Conservation (phyloP, 768 basidiomycete genomes). For the Suillus hirtellus region DNA sequence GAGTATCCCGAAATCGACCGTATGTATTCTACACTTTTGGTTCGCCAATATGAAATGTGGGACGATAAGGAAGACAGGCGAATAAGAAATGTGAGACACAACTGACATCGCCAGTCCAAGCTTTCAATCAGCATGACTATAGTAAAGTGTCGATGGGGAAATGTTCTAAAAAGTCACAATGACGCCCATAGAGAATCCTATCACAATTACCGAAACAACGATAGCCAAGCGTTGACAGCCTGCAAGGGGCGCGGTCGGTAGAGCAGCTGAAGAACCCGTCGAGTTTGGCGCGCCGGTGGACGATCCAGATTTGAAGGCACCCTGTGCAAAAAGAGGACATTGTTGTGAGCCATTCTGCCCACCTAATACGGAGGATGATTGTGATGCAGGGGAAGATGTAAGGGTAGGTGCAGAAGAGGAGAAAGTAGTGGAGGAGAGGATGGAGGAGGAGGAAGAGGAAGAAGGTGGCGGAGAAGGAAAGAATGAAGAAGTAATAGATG, state of each 20-base stretch:
- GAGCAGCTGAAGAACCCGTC: conserved; percentile 17
- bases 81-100: background rate
- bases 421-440: background rate
- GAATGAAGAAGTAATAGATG: too few relatives aligned
- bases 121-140: background rate
- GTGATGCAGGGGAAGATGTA: background rate
- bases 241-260: conserved; percentile 13
- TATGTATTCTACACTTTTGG: background rate
- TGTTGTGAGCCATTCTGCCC: conserved; percentile 1
- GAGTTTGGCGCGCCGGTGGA: conserved; percentile 9
- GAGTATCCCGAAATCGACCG: background rate
- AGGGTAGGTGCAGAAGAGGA: background rate
- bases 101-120: background rate
- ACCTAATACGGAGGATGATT: background rate
- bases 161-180: conserved; percentile 26
- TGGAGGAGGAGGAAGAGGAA: background rate
- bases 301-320: conserved; percentile 2
- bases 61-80: background rate
- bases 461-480: background rate
- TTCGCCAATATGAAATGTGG: background rate
- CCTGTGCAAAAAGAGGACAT: conserved; percentile 4
- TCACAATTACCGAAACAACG: conserved; percentile 26
- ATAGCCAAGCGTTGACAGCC: conserved; percentile 28
- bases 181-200: conserved; percentile 28
- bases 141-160: background rate